Percentiles rank a stretch among this genome's conserved stretches.
Evolutionary conservation across 495 filamentous ascomycete species (phyloP).

Genomic region (Neurospora cerealis): DNA sequence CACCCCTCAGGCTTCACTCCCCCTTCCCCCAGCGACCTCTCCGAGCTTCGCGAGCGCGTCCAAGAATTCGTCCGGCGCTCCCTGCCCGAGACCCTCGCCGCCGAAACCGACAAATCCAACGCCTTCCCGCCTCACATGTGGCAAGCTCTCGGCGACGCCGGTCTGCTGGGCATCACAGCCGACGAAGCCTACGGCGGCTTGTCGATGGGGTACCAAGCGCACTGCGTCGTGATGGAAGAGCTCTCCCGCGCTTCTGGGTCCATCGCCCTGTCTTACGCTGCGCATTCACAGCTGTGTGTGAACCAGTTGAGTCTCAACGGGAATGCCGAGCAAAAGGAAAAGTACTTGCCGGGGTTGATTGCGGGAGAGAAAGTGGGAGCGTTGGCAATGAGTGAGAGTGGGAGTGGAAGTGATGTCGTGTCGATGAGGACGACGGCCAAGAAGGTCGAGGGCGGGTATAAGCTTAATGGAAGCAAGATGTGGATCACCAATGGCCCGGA

Average conservation of each 20-base stretch:
- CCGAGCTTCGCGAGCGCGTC: slow-evolving; percentile 79
- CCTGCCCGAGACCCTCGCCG: slow-evolving; percentile 76
- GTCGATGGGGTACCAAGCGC: slow-evolving; percentile 91
- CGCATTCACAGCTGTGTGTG: slow-evolving; percentile 93
- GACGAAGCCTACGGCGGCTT: slow-evolving; percentile 90
- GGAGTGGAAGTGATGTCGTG: slow-evolving; percentile 86
- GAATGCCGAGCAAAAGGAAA: slow-evolving; percentile 62
- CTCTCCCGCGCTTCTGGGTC: slow-evolving; percentile 56
- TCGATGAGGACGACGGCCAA: slow-evolving; percentile 87
- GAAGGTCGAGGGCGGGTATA: slow-evolving; percentile 71
- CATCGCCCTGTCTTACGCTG: slow-evolving; percentile 85
- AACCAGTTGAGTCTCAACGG: slow-evolving; percentile 95
- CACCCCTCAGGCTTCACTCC: slow-evolving; percentile 77
- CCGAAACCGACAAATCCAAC: slow-evolving; percentile 72
- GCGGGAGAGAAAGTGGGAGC: slow-evolving; percentile 78
- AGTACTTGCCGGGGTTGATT: slow-evolving; percentile 73
- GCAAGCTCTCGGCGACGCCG: slow-evolving; percentile 85
- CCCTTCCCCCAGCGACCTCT: slow-evolving; percentile 63
- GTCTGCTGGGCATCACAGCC: slow-evolving; percentile 86
- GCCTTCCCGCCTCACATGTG: slow-evolving; percentile 88
- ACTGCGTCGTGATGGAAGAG: slow-evolving; percentile 95
- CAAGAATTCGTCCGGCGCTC: slow-evolving; percentile 85
- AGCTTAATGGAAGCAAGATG: slow-evolving; percentile 93
- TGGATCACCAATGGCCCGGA: slow-evolving; percentile 99
- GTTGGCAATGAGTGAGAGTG: slow-evolving; percentile 90